Base-by-base conservation (phyloP, 2,329 filamentous ascomycete genomes). In the Aureobasidium sp. region DNA sequence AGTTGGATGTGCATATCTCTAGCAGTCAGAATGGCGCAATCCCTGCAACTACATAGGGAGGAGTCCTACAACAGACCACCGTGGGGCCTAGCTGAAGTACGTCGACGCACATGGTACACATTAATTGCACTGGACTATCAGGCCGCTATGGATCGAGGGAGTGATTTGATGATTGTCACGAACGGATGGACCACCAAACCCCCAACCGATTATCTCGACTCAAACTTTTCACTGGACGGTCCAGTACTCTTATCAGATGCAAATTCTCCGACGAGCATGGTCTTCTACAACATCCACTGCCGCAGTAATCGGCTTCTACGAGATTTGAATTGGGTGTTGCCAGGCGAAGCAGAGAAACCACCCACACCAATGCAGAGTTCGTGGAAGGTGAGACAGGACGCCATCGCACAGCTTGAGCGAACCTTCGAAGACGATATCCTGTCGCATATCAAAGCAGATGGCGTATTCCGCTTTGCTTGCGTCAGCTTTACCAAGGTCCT, bases 71-170 rank as follows among this genome's bases (percentile, higher is more conserved):
- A 37, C 16, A 16, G 9, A 10, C 11, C 49, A 3, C 30, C 59
- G 2, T 61, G 48, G 41, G 48, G 27, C 14, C 59, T 34, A 34
- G 49, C 49, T 25, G 47, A 61, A 27, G 13, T 61, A 30, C 42
- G 48, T 39, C 59, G 59, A 39, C 59, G 59, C 11, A 42, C 39
- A 5, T 61, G 59, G 59, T 54, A 39, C 2, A 47, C 39, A 2
- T 10, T 61, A 5, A 41, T 27, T 21, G 59, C 48, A 30, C 59
- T 61, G 14, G 59, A 61, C 10, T 61, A 54, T 11, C 59, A 61
- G 39, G 59, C 37, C 8, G 48, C 59, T 13, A 54, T 61, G 41
- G 59, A 61, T n/a, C 29, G 59, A 39, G 59, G 59, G 3, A 53
- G 47, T 32, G 59, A 61, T 41, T 21, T 47, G 9, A n/a, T 30